Percentiles rank a stretch among this genome's conserved stretches.
These are phyloP conservation scores for Delonix regia DNA, from an alignment of 306 rosid genomes.

Conservation along the genomic window DNA sequence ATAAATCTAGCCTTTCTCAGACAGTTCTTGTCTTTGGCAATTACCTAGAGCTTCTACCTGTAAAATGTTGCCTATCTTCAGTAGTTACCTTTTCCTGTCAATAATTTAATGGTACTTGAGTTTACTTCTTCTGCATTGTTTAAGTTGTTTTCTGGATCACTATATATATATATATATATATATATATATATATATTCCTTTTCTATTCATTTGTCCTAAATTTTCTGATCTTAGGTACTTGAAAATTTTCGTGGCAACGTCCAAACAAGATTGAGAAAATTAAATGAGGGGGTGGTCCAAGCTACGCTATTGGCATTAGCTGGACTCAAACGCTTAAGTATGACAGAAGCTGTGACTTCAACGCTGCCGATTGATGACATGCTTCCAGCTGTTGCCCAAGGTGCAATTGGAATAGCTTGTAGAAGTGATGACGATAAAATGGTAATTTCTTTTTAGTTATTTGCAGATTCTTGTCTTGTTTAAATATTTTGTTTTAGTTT, in stretches of 20 bases:
- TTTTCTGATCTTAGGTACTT: conserved; percentile 56
- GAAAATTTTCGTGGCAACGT: conserved; percentile 95
- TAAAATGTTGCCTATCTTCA: background rate
- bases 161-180: too few relatives aligned
- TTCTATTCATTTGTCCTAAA: background rate
- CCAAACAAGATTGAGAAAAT: conserved; percentile 81
- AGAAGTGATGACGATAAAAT: conserved; percentile 61
- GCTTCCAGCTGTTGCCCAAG: conserved; percentile 60
- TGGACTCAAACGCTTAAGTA: conserved; percentile 78
- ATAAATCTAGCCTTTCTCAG: background rate
- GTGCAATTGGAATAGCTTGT: conserved; percentile 57
- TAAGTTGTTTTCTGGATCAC: background rate
- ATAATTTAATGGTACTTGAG: background rate
- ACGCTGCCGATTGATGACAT: conserved; percentile 51
- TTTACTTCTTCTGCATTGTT: background rate
- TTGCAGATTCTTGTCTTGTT: background rate
- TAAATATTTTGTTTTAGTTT: too few relatives aligned
- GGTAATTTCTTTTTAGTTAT: conserved; percentile 50
- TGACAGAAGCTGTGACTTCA: conserved; percentile 51
- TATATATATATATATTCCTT: too few relatives aligned
- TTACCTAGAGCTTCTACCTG: background rate
- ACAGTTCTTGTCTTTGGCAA: background rate
- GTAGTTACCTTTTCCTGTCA: background rate
- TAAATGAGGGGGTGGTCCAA: conserved; percentile 83
- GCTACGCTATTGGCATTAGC: conserved; percentile 93